These are phyloP conservation scores for Salix arbutifolia DNA, from an alignment of 345 rosid species.

Conservation along the genomic window DNA sequence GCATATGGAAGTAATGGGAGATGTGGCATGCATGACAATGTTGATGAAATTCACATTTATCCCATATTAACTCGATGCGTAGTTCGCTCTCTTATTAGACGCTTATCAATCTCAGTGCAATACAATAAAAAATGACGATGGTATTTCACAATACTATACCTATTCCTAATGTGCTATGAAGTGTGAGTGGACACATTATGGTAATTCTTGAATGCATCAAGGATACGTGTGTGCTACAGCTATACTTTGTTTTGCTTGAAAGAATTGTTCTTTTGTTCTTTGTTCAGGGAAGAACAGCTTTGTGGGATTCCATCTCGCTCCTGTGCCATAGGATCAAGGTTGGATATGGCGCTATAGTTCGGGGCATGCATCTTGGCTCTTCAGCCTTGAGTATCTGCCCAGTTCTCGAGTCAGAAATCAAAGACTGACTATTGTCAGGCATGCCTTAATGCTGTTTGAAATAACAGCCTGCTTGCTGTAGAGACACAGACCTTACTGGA, in stretches of 20 bases:
- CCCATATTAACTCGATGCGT: too few relatives aligned
- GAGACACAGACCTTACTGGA: background rate
- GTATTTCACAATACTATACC: background rate
- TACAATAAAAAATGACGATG: background rate
- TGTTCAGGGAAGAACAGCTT: conserved; percentile 79
- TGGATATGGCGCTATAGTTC: conserved; percentile 70
- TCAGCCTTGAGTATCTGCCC: conserved; percentile 74
- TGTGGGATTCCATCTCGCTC: conserved; percentile 83
- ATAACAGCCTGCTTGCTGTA: background rate
- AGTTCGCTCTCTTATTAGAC: too few relatives aligned
- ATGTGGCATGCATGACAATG: background rate
- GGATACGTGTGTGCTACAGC: background rate
- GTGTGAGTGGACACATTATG: background rate
- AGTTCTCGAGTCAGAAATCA: conserved; percentile 59
- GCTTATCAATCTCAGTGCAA: background rate
- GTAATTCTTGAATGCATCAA: background rate
- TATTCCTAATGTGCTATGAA: background rate
- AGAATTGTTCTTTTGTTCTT: conserved; percentile 4
- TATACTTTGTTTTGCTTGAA: background rate
- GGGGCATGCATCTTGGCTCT: conserved; percentile 86
- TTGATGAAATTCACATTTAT: background rate
- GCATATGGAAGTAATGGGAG: background rate
- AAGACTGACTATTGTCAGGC: conserved; percentile 31
- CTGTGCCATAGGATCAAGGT: conserved; percentile 73
- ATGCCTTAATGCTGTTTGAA: background rate